These are phyloP conservation scores for Marchantia paleacea DNA, from an alignment of 225 moss, liverwort and hornwort species.

Conservation along the genomic window DNA sequence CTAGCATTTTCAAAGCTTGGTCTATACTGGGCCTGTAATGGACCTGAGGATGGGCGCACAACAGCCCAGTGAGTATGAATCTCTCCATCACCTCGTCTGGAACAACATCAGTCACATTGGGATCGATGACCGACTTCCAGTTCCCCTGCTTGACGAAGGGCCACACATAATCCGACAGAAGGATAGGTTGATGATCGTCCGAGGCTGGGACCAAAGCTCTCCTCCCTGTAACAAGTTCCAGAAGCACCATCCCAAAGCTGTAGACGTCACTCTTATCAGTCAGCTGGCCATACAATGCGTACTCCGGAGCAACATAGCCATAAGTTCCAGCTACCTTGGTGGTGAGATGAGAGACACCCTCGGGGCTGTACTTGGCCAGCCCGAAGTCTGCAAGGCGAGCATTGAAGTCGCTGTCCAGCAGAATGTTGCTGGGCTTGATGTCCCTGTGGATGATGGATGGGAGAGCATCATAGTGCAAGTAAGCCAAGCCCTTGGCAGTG, in stretches of 20 bases:
- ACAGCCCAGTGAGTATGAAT: constrained; percentile 56
- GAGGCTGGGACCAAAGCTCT: constrained; percentile 23
- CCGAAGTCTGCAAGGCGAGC: constrained; percentile 88
- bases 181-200: constrained; percentile 26
- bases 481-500: constrained; percentile 72
- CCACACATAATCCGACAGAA: constrained; percentile 78
- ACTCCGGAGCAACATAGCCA: constrained; percentile 87
- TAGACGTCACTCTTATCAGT: constrained; percentile 95
- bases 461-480: constrained; percentile 67
- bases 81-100: constrained; percentile 51
- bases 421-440: constrained; percentile 74
- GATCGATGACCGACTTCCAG: constrained; percentile 46
- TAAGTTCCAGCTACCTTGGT: constrained; percentile 74
- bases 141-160: constrained; percentile 48
- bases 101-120: constrained; percentile 29
- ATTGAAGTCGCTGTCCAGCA: constrained; percentile 63
- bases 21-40: constrained; percentile 56
- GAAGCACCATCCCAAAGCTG: constrained; percentile 86
- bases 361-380: constrained; percentile 75
- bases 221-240: constrained; percentile 72
- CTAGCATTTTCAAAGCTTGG: constrained; percentile 65
- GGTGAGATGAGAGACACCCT: constrained; percentile 77
- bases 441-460: constrained; percentile 93
- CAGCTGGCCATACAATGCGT: constrained; percentile 71
- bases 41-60: constrained; percentile 65